Conservation (phyloP, 2,329 filamentous ascomycete species). For the Aspergillus brunneoviolaceus region DNA sequence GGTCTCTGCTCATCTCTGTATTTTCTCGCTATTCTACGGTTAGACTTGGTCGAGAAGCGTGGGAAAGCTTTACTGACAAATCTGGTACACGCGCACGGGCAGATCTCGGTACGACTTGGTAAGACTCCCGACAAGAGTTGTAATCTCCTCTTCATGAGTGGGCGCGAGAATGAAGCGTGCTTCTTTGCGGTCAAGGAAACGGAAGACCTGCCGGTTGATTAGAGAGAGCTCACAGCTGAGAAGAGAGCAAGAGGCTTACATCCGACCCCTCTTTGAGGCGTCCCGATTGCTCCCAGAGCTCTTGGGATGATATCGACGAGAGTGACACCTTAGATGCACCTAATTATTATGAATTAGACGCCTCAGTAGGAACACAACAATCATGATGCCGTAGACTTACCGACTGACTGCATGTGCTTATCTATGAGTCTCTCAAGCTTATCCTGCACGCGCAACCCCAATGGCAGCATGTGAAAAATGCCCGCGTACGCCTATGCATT, state of each 20-base stretch:
- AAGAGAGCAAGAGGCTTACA: conserved; percentile 48
- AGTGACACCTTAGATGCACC: conserved; percentile 79
- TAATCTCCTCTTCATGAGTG: conserved; percentile 97
- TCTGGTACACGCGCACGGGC: conserved; percentile 86
- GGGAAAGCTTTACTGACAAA: conserved; percentile 55
- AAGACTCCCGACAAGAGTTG: conserved; percentile 69
- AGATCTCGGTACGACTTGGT: conserved; percentile 82
- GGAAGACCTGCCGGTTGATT: conserved; percentile 63
- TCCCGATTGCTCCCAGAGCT: conserved; percentile 80
- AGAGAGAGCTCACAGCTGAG: not conserved
- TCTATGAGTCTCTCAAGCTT: conserved; percentile 86
- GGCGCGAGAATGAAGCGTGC: conserved; percentile 75
- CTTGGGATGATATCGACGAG: conserved; percentile 81
- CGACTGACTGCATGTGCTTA: conserved; percentile 77
- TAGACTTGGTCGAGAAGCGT: not conserved
- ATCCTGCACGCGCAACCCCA: conserved; percentile 81
- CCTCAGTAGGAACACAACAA: not conserved
- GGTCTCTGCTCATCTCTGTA: conserved; percentile 92
- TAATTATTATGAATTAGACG: conserved; percentile 27
- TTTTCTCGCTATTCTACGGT: conserved; percentile 65
- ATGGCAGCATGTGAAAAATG: conserved; percentile 85
- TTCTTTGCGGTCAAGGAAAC: conserved; percentile 75
- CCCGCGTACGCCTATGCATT: conserved; percentile 72
- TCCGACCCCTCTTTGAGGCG: conserved; percentile 76
- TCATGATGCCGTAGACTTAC: conserved; percentile 45